Evolutionary conservation across 495 filamentous ascomycete species (phyloP).

Genomic region (Aspergillus biplanus): DNA sequence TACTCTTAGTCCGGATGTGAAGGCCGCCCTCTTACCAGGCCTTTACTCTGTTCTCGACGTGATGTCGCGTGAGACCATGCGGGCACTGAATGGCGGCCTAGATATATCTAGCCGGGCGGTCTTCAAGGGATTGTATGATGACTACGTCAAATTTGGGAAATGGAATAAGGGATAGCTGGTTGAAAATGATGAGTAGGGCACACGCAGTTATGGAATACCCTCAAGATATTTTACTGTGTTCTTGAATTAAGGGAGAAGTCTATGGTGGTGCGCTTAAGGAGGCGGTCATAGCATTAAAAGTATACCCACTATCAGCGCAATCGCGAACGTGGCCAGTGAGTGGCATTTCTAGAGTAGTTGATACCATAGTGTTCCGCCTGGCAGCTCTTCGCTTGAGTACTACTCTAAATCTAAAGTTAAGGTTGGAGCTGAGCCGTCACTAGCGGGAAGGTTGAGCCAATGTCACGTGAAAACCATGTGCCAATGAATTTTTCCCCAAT

Average conservation of each 20-base stretch:
- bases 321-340: too few species aligned
- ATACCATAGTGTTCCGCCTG: too few species aligned
- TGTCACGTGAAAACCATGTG: not conserved
- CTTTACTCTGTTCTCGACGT: constrained; percentile 73
- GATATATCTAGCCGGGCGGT: constrained; percentile 69
- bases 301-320: too few species aligned
- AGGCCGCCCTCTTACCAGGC: constrained; percentile 70
- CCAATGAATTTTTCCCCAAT: too few species aligned
- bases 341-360: too few species aligned
- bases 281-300: too few species aligned
- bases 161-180: constrained; percentile 59
- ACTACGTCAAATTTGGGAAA: constrained; percentile 70
- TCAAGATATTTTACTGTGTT: not conserved
- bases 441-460: not conserved
- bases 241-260: not conserved
- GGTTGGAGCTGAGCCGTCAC: too few species aligned
- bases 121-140: constrained; percentile 71
- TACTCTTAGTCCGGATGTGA: constrained; percentile 59
- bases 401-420: not conserved
- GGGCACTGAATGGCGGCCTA: constrained; percentile 68
- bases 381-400: not conserved
- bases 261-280: too few species aligned
- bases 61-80: constrained; percentile 65
- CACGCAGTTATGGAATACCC: too few species aligned
- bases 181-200: too few species aligned